Conservation (phyloP, 1,284 basidiomycete genomes). For the Gymnopus androsaceus region DNA sequence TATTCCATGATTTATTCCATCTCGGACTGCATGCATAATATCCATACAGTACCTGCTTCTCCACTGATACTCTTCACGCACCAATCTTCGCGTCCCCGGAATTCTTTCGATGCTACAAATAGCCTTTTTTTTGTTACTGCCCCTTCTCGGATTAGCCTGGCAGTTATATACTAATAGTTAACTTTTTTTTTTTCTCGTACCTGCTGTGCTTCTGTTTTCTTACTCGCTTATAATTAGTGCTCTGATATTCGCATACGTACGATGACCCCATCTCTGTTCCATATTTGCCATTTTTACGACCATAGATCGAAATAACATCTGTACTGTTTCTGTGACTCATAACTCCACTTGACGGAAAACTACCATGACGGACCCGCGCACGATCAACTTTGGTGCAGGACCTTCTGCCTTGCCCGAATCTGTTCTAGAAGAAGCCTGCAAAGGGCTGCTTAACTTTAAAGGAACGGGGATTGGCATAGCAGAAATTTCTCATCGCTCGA, state of each 20-base stretch:
- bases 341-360: neutral
- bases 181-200: conserved; percentile 4
- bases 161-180: conserved; percentile 9
- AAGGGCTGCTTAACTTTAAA: conserved; percentile 83
- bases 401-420: conserved; percentile 85
- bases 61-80: conserved; percentile 2
- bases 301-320: neutral
- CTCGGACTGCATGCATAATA: conserved; percentile 19
- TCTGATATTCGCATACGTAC: neutral
- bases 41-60: neutral
- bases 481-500: conserved; percentile 91
- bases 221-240: conserved; percentile 2
- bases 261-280: neutral
- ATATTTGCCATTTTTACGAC: neutral
- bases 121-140: neutral
- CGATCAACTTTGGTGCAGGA: conserved; percentile 90
- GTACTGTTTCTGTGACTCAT: neutral
- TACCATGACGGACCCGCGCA: conserved; percentile 46
- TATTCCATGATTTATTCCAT: conserved; percentile 34
- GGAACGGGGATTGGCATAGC: conserved; percentile 91
- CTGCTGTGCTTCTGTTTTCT: conserved; percentile 8
- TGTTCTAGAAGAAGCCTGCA: conserved; percentile 79
- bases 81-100: conserved; percentile 4
- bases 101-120: conserved; percentile 1
- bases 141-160: neutral